phyloP scores from a whole-genome alignment of 495 filamentous ascomycete species.

The Podospora appendiculata region DNA sequence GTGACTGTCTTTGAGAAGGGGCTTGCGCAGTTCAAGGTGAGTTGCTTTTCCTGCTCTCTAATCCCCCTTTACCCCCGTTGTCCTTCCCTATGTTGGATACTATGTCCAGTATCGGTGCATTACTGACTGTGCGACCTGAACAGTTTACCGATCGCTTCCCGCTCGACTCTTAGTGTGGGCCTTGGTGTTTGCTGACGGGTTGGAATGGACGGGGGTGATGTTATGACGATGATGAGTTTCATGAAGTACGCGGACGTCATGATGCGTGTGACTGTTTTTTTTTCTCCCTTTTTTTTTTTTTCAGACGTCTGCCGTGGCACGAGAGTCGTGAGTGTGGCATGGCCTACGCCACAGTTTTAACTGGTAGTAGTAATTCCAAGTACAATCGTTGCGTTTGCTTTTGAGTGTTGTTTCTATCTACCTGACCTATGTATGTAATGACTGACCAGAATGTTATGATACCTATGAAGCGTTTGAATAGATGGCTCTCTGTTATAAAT shows the following conservation, averaged over 20 bases:
- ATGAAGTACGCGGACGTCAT: neutral
- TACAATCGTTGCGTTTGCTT: neutral
- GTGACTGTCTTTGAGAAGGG: conserved; percentile 47
- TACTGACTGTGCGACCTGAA: neutral
- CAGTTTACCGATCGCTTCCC: conserved; percentile 47
- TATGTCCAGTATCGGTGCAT: neutral
- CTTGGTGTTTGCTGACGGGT: neutral
- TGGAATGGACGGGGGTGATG: no score
- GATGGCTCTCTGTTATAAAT: no score
- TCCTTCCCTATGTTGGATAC: neutral
- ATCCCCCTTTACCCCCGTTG: neutral
- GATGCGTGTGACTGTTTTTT: neutral
- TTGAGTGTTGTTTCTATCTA: neutral
- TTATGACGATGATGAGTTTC: neutral
- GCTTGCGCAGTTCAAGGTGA: conserved; percentile 52
- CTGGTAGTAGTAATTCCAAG: neutral
- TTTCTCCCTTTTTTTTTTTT: neutral
- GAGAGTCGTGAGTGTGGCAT: no score
- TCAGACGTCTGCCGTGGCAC: neutral
- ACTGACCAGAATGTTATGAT: no score
- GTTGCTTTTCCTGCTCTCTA: conserved; percentile 22
- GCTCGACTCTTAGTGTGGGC: conserved; percentile 35
- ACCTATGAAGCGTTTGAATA: no score
- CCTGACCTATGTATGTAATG: neutral
- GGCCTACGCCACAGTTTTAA: neutral